A percentile compares a stretch with the other conserved stretches of the same genome.
phyloP scores from a whole-genome alignment of 257 asterid genomes.

The Nicotiana attenuata region DNA sequence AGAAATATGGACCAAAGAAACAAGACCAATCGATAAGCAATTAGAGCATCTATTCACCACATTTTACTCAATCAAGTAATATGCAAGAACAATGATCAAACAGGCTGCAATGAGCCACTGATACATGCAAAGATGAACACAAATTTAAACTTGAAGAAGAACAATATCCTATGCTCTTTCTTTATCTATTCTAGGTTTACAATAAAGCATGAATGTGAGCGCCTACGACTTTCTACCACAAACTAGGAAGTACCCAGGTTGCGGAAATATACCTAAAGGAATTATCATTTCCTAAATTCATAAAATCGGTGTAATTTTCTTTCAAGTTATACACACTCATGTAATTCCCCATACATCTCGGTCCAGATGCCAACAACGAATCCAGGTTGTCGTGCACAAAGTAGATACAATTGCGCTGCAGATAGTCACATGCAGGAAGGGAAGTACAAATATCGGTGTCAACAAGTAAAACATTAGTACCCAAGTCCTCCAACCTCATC shows the following conservation, averaged over 20 bases:
- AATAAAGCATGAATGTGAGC: background rate
- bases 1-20: no score
- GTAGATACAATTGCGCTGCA: slow-evolving; percentile 30
- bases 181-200: no score
- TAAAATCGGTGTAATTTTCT: background rate
- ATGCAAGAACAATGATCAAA: no score
- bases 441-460: slow-evolving; percentile 21
- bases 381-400: slow-evolving; percentile 17
- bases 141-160: no score
- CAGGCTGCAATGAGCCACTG: no score
- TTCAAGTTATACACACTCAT: slow-evolving; percentile 16
- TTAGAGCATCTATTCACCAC: no score
- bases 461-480: slow-evolving; percentile 26
- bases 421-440: background rate
- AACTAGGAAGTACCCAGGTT: slow-evolving; percentile 16
- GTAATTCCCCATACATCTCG: background rate
- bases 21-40: no score
- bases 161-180: no score
- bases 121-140: no score
- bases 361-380: background rate
- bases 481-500: slow-evolving; percentile 25
- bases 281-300: slow-evolving; percentile 15
- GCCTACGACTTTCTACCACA: background rate
- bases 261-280: slow-evolving; percentile 17
- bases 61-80: no score